phyloP scores from a whole-genome alignment of 805 yeast genomes.

The Zygoascus flipseniorum region DNA sequence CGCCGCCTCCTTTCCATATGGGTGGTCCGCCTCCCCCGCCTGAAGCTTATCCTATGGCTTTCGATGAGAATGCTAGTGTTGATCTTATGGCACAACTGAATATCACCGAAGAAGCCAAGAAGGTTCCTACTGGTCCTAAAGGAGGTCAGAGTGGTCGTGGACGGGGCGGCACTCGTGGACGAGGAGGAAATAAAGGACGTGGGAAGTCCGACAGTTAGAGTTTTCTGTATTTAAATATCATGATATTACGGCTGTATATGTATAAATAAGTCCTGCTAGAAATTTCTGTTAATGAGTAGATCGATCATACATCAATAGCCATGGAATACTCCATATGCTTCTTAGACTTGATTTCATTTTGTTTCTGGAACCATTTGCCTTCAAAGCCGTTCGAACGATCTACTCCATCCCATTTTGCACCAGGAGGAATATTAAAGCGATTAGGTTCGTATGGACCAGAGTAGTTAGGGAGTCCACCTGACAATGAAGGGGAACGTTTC shows the following conservation, averaged over 20 bases:
- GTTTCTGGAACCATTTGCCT: slow-evolving; percentile 40
- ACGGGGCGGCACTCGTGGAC: slow-evolving; percentile 15
- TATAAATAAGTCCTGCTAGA: neutral
- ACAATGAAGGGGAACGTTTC: slow-evolving; percentile 9
- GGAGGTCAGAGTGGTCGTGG: slow-evolving; percentile 11
- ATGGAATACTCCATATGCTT: slow-evolving; percentile 12
- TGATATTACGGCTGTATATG: neutral
- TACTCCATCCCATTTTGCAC: slow-evolving; percentile 86
- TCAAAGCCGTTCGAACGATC: slow-evolving; percentile 89
- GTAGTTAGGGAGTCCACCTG: slow-evolving; percentile 47
- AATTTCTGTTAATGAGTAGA: neutral
- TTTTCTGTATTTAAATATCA: neutral
- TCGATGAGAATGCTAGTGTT: slow-evolving; percentile 17
- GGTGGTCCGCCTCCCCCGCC: slow-evolving; percentile 19
- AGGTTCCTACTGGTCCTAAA: slow-evolving; percentile 4
- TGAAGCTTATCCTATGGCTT: slow-evolving; percentile 4
- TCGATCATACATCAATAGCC: slow-evolving; percentile 7
- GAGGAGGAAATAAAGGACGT: slow-evolving; percentile 9
- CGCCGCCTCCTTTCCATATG: slow-evolving; percentile 17
- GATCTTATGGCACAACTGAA: slow-evolving; percentile 19
- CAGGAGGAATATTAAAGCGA: slow-evolving; percentile 70
- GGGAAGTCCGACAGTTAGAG: neutral
- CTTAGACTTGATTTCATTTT: slow-evolving; percentile 15
- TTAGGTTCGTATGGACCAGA: slow-evolving; percentile 51
- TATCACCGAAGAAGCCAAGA: slow-evolving; percentile 6